Evolutionary conservation across 192 early-diverging fungal species (phyloP).

Genomic region (Spizellomyces sp.): DNA sequence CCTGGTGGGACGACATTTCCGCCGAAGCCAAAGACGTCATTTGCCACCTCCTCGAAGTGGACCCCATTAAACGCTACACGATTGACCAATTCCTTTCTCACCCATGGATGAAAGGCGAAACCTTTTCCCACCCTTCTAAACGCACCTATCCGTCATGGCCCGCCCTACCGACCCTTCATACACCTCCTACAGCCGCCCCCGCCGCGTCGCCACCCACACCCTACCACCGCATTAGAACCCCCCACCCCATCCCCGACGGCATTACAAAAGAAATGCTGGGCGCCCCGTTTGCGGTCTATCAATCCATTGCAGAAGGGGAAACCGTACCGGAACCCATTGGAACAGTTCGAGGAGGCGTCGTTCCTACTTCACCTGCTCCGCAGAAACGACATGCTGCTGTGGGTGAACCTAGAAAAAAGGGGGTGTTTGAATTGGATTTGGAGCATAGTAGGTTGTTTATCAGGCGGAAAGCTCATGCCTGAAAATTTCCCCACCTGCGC

Average conservation of each 20-base stretch:
- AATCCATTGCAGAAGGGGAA: constrained; percentile 31
- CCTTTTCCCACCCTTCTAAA: neutral
- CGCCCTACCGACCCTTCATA: neutral
- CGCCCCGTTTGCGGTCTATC: constrained; percentile 28
- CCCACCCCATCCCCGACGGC: constrained; percentile 31
- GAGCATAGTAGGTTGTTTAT: constrained; percentile 16
- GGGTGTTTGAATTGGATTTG: constrained; percentile 24
- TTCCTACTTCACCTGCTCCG: constrained; percentile 1
- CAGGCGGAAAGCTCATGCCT: neutral
- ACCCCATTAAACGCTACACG: constrained; percentile 43
- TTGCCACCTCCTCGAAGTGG: constrained; percentile 42
- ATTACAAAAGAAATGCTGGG: constrained; percentile 37
- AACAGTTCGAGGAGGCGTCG: constrained; percentile 24
- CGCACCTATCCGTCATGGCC: neutral
- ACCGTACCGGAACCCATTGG: constrained; percentile 23
- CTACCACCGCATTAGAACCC: constrained; percentile 20
- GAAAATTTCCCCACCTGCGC: too few relatives aligned
- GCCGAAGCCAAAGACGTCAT: constrained; percentile 54
- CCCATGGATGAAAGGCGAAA: constrained; percentile 34
- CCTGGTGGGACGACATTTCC: constrained; percentile 93
- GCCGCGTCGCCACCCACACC: neutral
- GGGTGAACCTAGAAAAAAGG: neutral
- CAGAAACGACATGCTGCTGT: neutral
- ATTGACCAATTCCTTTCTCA: constrained; percentile 33
- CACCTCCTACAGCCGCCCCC: neutral